Percentiles rank a stretch among this genome's conserved stretches.
Conservation (phyloP, 2,329 filamentous ascomycete species). For the Drechslerella coelobrocha region DNA sequence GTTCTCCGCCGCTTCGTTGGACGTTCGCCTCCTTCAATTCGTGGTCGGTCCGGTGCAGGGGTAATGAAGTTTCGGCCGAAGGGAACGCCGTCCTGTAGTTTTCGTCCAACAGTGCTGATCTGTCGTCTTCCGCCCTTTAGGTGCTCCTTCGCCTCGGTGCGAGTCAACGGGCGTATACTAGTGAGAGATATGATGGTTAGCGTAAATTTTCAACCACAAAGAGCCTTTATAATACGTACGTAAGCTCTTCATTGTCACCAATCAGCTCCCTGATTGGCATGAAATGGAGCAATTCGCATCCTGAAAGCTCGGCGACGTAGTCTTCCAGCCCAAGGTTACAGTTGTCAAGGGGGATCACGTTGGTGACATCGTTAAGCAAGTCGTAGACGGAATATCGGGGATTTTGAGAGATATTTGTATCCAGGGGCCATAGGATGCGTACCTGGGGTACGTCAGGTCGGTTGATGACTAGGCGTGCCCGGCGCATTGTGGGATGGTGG, state of each 20-base stretch:
- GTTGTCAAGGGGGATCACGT: slow-evolving; percentile 52
- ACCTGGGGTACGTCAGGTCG: slow-evolving; percentile 51
- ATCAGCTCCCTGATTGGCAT: slow-evolving; percentile 52
- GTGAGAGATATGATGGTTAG: slow-evolving; percentile 1
- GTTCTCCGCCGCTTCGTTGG: slow-evolving; percentile 36
- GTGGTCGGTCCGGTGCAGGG: slow-evolving; percentile 53
- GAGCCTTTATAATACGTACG: slow-evolving; percentile 43
- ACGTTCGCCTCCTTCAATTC: slow-evolving; percentile 20
- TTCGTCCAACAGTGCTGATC: slow-evolving; percentile 52
- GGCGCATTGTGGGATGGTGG: slow-evolving; percentile 49
- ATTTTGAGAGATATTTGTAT: slow-evolving; percentile 49
- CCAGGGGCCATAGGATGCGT: slow-evolving; percentile 52
- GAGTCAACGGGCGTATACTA: slow-evolving; percentile 53
- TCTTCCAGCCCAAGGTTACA: slow-evolving; percentile 52
- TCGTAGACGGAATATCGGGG: slow-evolving; percentile 52
- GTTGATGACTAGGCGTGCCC: slow-evolving; percentile 53
- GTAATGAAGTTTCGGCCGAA: slow-evolving; percentile 52
- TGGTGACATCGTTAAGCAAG: slow-evolving; percentile 52
- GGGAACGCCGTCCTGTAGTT: slow-evolving; percentile 53
- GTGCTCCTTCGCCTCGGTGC: slow-evolving; percentile 51
- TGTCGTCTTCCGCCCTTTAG: slow-evolving; percentile 52
- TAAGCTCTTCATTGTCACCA: slow-evolving; percentile 53
- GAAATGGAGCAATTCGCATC: slow-evolving; percentile 54
- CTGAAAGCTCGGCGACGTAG: slow-evolving; percentile 53
- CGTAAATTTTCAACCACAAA: not conserved